A percentile compares a stretch with the other conserved stretches of the same genome.
phyloP scores from a whole-genome alignment of 164 flowering plant genomes.

The Liriodendron chinense region DNA sequence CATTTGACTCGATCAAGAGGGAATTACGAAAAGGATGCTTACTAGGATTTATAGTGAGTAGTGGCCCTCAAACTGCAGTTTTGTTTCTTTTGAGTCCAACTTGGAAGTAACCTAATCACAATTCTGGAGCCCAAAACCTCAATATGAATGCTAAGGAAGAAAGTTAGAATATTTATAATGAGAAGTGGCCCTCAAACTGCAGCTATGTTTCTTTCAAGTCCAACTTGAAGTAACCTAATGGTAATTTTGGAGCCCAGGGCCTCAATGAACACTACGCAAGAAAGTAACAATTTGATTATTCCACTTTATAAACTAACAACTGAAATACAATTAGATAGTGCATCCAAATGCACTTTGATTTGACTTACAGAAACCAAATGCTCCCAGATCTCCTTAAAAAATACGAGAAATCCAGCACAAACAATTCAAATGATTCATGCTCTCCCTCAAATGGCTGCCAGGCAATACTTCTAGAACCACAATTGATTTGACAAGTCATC shows the following conservation, averaged over 20 bases:
- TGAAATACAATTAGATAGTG: not conserved
- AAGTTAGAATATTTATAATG: not conserved
- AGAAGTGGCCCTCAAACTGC: not conserved
- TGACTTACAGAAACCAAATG: not conserved
- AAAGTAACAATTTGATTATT: no score
- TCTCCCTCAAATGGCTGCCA: not conserved
- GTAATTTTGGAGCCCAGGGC: not conserved
- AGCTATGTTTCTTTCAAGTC: not conserved
- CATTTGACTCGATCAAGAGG: not conserved
- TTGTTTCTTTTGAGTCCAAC: not conserved
- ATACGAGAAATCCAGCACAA: not conserved
- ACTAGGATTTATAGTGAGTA: no score
- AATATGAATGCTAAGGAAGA: no score
- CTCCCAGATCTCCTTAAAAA: no score
- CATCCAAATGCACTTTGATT: not conserved
- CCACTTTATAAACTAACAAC: not conserved
- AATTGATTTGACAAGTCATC: not conserved
- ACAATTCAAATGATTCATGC: not conserved
- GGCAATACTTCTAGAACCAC: not conserved
- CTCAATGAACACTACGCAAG: not conserved
- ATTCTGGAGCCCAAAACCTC: not conserved
- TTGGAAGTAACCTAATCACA: not conserved
- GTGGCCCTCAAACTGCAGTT: not conserved
- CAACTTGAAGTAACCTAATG: no score
- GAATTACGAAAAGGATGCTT: not conserved